These are phyloP conservation scores for Agapanthus africanus DNA, from an alignment of 106 monocot genomes.

Conservation along the genomic window DNA sequence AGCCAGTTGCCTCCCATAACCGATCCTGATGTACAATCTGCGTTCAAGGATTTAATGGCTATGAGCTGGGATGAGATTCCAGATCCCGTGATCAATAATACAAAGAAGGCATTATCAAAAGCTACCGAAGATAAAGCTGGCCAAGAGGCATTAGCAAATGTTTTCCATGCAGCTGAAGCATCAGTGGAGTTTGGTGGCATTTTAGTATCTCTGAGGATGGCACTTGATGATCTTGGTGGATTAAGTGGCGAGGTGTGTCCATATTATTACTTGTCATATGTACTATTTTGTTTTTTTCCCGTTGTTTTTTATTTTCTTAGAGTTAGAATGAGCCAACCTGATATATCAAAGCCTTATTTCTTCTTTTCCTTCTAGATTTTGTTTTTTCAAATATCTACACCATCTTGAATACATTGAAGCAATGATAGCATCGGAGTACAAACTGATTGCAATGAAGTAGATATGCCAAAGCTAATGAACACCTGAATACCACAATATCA, in stretches of 20 bases:
- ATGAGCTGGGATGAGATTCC: slow-evolving; percentile 77
- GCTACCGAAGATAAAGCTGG: slow-evolving; percentile 59
- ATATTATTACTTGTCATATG: not conserved
- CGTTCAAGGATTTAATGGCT: slow-evolving; percentile 94
- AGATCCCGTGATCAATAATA: slow-evolving; percentile 40
- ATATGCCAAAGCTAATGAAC: no score
- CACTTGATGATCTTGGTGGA: slow-evolving; percentile 84
- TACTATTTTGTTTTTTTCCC: no score
- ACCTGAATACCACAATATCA: no score
- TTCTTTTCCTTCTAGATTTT: no score
- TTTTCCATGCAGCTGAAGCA: slow-evolving; percentile 80
- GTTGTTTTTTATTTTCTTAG: no score
- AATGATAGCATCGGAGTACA: no score
- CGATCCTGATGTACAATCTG: slow-evolving; percentile 66
- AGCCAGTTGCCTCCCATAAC: slow-evolving; percentile 18
- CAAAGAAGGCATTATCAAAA: slow-evolving; percentile 81
- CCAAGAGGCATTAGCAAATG: slow-evolving; percentile 57
- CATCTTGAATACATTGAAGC: no score
- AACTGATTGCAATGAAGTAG: no score
- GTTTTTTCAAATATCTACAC: no score
- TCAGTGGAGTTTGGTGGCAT: slow-evolving; percentile 71
- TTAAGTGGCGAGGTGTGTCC: slow-evolving; percentile 74
- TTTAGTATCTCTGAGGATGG: slow-evolving; percentile 85
- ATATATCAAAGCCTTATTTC: no score
- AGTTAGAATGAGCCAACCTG: no score